Conservation (phyloP, 768 basidiomycete species). For the Candolleomyces eurysporus region DNA sequence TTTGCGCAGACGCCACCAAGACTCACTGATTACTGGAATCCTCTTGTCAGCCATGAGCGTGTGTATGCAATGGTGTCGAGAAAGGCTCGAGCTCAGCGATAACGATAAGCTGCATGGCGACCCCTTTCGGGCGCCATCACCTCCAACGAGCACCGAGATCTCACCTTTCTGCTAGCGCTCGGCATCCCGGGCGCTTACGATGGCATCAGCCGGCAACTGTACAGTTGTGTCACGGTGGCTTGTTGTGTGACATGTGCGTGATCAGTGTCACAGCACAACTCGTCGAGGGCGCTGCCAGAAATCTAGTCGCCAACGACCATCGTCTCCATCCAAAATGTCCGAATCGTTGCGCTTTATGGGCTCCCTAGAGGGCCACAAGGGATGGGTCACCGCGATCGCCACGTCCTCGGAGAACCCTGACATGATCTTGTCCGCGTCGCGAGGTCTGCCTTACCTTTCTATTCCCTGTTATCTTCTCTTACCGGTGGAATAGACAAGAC, state of each 20-base stretch:
- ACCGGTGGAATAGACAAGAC: conserved; percentile 79
- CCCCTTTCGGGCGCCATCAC: too few relatives aligned
- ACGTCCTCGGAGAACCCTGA: conserved; percentile 99
- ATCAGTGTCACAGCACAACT: conserved; percentile 11
- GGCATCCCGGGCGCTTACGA: not conserved
- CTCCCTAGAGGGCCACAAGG: conserved; percentile 89
- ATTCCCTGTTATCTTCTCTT: conserved; percentile 23
- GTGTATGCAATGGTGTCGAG: not conserved
- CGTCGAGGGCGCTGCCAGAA: not conserved
- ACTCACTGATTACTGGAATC: conserved; percentile 69
- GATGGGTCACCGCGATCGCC: conserved; percentile 98
- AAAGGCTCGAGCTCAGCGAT: not conserved
- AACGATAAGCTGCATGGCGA: too few relatives aligned
- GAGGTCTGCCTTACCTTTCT: conserved; percentile 57
- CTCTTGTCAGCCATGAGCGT: conserved; percentile 12
- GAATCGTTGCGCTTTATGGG: conserved; percentile 91
- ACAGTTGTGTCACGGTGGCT: conserved; percentile 68
- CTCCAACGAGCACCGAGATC: too few relatives aligned
- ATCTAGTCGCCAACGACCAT: conserved; percentile 25
- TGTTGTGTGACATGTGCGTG: conserved; percentile 35
- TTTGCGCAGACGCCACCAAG: not conserved
- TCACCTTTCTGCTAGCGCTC: too few relatives aligned
- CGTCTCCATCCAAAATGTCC: conserved; percentile 52
- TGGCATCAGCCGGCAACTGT: conserved; percentile 45
- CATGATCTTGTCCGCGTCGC: conserved; percentile 97